Evolutionary conservation across 768 basidiomycete genomes (phyloP).

Genomic region (Trametes coccinea): DNA sequence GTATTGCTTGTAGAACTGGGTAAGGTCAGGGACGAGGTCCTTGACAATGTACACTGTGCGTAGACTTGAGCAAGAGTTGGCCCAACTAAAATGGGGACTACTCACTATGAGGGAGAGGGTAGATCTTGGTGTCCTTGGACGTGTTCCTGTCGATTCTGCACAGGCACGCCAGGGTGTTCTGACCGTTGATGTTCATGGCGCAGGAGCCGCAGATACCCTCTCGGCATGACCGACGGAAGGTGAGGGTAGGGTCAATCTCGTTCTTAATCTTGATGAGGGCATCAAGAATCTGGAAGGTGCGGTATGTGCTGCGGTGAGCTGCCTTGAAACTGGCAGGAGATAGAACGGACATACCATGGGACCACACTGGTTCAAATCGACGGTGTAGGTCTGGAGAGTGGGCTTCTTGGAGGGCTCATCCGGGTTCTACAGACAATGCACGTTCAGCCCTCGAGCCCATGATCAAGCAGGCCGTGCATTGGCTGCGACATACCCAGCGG

Average conservation of each 20-base stretch:
- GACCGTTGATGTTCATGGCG: slow-evolving; percentile 98
- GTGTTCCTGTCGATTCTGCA: slow-evolving; percentile 87
- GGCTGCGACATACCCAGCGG: slow-evolving; percentile 78
- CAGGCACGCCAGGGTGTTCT: slow-evolving; percentile 96
- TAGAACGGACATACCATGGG: slow-evolving; percentile 69
- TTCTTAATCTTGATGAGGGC: slow-evolving; percentile 99
- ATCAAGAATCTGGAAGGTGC: slow-evolving; percentile 64
- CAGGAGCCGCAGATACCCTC: slow-evolving; percentile 98
- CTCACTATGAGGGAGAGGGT: slow-evolving; percentile 96
- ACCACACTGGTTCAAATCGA: slow-evolving; percentile 93
- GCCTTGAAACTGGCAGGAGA: slow-evolving; percentile 1
- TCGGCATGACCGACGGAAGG: slow-evolving; percentile 90
- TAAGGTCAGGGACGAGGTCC: slow-evolving; percentile 92
- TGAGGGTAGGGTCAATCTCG: slow-evolving; percentile 94
- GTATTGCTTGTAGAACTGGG: slow-evolving; percentile 98
- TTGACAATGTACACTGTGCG: slow-evolving; percentile 97
- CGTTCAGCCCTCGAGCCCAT: slow-evolving; percentile 2
- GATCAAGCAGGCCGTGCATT: background rate
- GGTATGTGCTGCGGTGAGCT: background rate
- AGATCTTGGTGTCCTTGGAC: slow-evolving; percentile 82
- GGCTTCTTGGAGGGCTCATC: slow-evolving; percentile 94
- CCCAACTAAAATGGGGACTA: slow-evolving; percentile 13
- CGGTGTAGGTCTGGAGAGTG: slow-evolving; percentile 81
- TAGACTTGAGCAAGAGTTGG: background rate
- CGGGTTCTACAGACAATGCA: slow-evolving; percentile 63